Evolutionary conservation across 176 grass and related monocot species (phyloP).

Genomic region (Aegilops sharonensis): DNA sequence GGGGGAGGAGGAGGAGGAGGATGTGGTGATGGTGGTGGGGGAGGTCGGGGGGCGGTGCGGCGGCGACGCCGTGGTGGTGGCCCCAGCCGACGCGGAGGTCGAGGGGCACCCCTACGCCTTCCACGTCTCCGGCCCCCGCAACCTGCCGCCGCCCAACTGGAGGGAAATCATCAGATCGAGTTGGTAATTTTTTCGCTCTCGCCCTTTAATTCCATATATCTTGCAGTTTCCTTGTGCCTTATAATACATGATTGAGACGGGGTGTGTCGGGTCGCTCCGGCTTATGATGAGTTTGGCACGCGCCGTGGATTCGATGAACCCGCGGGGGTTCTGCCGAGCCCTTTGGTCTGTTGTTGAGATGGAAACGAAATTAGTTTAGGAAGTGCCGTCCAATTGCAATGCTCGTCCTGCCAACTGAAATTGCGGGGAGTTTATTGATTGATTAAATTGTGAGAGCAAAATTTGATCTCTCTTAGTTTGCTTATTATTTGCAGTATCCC

Average conservation of each 20-base stretch:
- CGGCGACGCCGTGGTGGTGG: constrained; percentile 48
- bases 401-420: background rate
- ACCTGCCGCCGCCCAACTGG: constrained; percentile 79
- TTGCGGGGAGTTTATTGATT: background rate
- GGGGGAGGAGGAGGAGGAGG: background rate
- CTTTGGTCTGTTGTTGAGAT: background rate
- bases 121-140: constrained; percentile 80
- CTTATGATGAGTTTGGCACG: background rate
- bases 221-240: background rate
- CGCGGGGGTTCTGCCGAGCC: background rate
- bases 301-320: background rate
- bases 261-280: background rate
- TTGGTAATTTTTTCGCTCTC: constrained; percentile 38
- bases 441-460: background rate
- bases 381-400: background rate
- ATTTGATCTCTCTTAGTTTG: background rate
- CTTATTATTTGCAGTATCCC: background rate
- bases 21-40: background rate
- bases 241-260: background rate
- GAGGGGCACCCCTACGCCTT: constrained; percentile 84
- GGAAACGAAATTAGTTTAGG: background rate
- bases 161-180: constrained; percentile 84
- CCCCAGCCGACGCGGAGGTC: constrained; percentile 39
- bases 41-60: constrained; percentile 28
- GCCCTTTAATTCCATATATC: background rate